Conservation (phyloP, 768 basidiomycete species). For the Lyophyllum atratum region DNA sequence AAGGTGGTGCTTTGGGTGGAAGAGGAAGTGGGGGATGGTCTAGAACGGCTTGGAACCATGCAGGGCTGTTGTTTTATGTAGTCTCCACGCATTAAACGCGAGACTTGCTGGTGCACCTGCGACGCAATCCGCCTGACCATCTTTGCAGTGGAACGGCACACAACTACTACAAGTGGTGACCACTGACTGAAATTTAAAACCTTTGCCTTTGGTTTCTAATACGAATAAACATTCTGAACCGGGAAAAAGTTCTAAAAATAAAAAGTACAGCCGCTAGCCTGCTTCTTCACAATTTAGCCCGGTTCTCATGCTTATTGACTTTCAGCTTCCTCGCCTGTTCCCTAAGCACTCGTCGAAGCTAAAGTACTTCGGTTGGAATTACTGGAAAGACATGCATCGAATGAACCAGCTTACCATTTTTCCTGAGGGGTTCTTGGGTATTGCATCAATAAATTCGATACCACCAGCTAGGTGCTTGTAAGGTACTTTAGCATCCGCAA, state of each 20-base stretch:
- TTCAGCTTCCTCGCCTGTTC: conserved; percentile 43
- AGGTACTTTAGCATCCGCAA: conserved; percentile 55
- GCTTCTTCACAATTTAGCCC: conserved; percentile 17
- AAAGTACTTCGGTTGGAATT: background rate
- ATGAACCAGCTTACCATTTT: conserved; percentile 48
- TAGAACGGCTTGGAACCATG: conserved; percentile 85
- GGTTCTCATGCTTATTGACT: background rate
- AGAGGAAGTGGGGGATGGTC: conserved; percentile 87
- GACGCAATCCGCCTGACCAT: conserved; percentile 84
- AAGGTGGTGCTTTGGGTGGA: conserved; percentile 71
- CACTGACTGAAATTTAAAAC: background rate
- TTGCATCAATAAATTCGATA: conserved; percentile 58
- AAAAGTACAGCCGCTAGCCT: no score
- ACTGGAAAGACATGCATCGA: background rate
- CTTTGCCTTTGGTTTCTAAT: conserved; percentile 1
- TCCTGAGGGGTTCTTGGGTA: conserved; percentile 76
- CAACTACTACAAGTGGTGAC: no score
- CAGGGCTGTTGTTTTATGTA: conserved; percentile 67
- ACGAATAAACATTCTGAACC: conserved; percentile 1
- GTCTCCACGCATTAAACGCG: conserved; percentile 72
- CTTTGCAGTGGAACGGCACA: background rate
- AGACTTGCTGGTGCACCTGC: conserved; percentile 87
- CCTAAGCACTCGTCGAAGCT: conserved; percentile 54
- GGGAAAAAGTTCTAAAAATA: no score
- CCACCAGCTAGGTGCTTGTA: conserved; percentile 68